phyloP scores from a whole-genome alignment of 2,329 filamentous ascomycete species.

The Diaporthe humulicola region DNA sequence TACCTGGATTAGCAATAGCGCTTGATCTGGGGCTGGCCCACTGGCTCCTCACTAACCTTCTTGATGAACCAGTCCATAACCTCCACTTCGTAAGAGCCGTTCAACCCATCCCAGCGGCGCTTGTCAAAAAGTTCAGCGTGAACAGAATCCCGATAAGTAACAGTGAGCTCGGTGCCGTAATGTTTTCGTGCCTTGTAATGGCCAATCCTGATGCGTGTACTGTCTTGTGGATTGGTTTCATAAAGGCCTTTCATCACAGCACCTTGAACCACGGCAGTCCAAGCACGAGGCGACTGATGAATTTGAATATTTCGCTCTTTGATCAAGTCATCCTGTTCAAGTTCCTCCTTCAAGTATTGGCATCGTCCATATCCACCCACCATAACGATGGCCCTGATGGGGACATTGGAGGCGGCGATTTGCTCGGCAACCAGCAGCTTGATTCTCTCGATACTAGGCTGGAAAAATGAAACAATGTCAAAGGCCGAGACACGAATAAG shows the following conservation, averaged over 20 bases:
- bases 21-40: neutral
- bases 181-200: conserved; percentile 59
- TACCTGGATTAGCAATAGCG: neutral
- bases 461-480: conserved; percentile 58
- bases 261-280: conserved; percentile 64
- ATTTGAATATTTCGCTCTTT: conserved; percentile 50
- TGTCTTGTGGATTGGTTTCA: conserved; percentile 49
- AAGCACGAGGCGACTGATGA: conserved; percentile 62
- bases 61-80: conserved; percentile 61
- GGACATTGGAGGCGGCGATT: conserved; percentile 54
- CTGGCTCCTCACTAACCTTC: conserved; percentile 43
- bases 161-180: conserved; percentile 55
- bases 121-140: conserved; percentile 50
- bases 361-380: conserved; percentile 59
- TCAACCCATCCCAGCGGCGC: conserved; percentile 53
- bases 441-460: conserved; percentile 58
- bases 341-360: conserved; percentile 51
- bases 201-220: conserved; percentile 54
- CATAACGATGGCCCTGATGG: conserved; percentile 5
- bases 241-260: conserved; percentile 64
- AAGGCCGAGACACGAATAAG: conserved; percentile 54
- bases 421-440: conserved; percentile 59
- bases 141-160: conserved; percentile 47
- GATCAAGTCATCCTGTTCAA: neutral
- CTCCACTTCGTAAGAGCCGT: conserved; percentile 53